Conservation (phyloP, 176 grass and related monocot genomes). For the Ananas comosus region DNA sequence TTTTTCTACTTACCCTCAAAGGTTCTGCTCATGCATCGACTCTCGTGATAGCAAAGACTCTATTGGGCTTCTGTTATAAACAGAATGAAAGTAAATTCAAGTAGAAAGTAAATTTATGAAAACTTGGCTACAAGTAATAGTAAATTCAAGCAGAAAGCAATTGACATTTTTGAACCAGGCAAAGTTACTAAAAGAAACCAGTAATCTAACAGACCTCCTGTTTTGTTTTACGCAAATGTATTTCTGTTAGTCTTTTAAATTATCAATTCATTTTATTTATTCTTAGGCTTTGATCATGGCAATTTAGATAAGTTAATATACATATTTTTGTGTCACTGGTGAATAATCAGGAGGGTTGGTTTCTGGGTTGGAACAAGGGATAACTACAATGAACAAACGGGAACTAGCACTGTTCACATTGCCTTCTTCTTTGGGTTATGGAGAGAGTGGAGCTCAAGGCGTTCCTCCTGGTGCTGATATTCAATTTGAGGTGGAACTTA, state of each 20-base stretch:
- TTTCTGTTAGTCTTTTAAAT: too few species aligned
- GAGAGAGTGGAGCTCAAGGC: constrained; percentile 4
- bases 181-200: too few species aligned
- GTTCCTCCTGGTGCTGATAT: constrained; percentile 29
- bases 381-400: constrained; percentile 33
- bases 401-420: constrained; percentile 25
- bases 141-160: background rate
- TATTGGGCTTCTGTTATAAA: background rate
- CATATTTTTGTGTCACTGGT: background rate
- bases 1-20: background rate
- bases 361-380: constrained; percentile 21
- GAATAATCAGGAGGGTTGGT: constrained; percentile 19
- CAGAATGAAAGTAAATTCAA: background rate
- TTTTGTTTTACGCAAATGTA: too few species aligned
- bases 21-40: background rate
- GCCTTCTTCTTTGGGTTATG: constrained; percentile 15
- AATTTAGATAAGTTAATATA: background rate
- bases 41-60: background rate
- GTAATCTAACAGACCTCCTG: too few species aligned
- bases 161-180: background rate
- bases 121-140: background rate
- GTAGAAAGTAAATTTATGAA: background rate
- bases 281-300: background rate
- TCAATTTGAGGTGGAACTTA: constrained; percentile 34
- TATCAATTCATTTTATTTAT: too few species aligned